Evolutionary conservation across 306 rosid species (phyloP), one percentile per base, ranked within the genome.

Genomic region (Fagus crenata): DNA sequence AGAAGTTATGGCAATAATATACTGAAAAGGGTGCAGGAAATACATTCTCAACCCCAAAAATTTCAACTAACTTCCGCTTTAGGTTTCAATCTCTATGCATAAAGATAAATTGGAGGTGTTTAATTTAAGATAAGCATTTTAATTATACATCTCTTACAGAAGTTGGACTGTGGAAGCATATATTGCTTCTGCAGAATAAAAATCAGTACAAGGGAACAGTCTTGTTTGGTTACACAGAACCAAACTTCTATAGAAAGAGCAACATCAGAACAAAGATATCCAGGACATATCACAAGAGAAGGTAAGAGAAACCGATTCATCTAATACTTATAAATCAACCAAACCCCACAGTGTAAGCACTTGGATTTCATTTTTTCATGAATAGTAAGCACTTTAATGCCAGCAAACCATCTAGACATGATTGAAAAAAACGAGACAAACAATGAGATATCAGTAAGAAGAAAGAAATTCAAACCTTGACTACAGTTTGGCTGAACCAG

Each of bases 401-500:
- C 13, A 58, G 37, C 64, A 58, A 58, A 31, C 64, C 31, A 58
- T 58, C 64, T 58, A 7, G 9, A n/a, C 64, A 58, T 58, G 36
- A 58, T 58, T 58, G 64, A 22, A 13, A 58, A 37, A 33, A 37
- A 13, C n/a, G 22, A 11, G 3, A 37, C 2, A 37, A 14, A 5
- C 49, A 36, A 36, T 22, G 75, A 33, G 22, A 33, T n/a, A 53
- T 28, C 55, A 75, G 36, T 49, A 58, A 51, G 39, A n/a, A 36
- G 84, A 78, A 53, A 75, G n/a, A 72, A 67, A 73, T 78, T 78
- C 87, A 75, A 82, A 95, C 99, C 99, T 92, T 89, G 71, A 96
- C 98, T 11, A 96, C 96, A 46, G 93, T 84, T 85, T 92, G 89
- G 82, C 99, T 96, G 85, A 96, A 96, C 99, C 99, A 96, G 72